These are phyloP conservation scores for Saccharomycopsis sp. DNA, from an alignment of 805 yeast genomes.

Conservation along the genomic window DNA sequence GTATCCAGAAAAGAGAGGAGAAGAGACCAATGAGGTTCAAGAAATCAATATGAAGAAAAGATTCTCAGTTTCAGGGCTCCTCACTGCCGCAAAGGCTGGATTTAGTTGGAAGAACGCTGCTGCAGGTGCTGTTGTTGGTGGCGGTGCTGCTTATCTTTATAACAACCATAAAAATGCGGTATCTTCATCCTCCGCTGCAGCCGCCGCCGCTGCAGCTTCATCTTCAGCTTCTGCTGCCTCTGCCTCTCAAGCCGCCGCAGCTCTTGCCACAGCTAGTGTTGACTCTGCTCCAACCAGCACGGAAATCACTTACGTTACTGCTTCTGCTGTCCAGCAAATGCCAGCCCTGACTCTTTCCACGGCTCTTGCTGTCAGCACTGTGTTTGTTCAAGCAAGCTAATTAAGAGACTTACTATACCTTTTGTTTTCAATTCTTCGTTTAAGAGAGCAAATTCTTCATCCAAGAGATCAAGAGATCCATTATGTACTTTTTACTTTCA, in stretches of 20 bases:
- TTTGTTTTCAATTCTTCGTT: background rate
- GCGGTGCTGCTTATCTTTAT: conserved; percentile 1
- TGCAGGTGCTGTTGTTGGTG: conserved; percentile 8
- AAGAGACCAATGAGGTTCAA: background rate
- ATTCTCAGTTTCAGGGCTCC: background rate
- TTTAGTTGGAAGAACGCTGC: conserved; percentile 5
- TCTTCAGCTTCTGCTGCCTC: conserved; percentile 2
- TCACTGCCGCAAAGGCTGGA: background rate
- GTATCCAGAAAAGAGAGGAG: background rate
- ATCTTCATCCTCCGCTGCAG: background rate
- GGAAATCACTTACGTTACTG: background rate
- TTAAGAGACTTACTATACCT: background rate
- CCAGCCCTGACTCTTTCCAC: background rate
- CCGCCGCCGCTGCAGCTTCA: conserved; percentile 1
- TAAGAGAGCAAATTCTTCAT: no score
- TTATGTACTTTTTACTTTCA: no score
- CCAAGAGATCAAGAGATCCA: no score
- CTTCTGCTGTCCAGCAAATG: background rate
- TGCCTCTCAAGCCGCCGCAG: background rate
- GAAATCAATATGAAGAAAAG: background rate
- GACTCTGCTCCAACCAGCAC: background rate
- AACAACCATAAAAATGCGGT: background rate
- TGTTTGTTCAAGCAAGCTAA: background rate
- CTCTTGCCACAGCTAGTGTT: background rate
- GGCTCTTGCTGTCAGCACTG: background rate